Base-by-base conservation (phyloP, 257 asterid genomes). In the Solanum pinnatisectum region DNA sequence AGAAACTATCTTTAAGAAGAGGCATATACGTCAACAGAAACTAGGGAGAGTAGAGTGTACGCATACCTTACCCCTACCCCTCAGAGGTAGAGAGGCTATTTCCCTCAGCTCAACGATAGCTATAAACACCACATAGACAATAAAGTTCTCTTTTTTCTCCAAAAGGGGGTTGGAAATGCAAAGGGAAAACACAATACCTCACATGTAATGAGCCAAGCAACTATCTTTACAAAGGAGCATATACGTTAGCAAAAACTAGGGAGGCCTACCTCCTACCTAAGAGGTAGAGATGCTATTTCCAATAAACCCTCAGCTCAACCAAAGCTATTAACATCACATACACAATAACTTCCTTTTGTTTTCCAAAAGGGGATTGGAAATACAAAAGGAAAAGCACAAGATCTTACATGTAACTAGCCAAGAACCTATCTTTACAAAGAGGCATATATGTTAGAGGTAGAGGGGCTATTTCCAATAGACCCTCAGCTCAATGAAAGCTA, bases 161-260 rank as follows among this genome's bases (percentile, higher is more conserved):
- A 30, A 30, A 30, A 11, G 18, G 30, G 65, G 40, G 2, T 81
- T 4, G 42, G 30, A 46, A 39, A 81, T 16, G 20, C 40, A 16
- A 42, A 46, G 16, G 6, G 23, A 49, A 82, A 49, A 52, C 39
- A 49, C 86, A 49, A 82, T 16, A 88, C 1, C 98, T 70, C 96
- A 95, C 98, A 97, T 86, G 94, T 94, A 96, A 86, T 91, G 90
- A 85, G 96, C 87, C 87, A 96, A 88, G 94, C 99, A 97, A 86
- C 91, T 89, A 32, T 91, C 89, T 81, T 90, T 84, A 25, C 89
- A 65, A 32, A 90, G 91, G 60, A 94, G 92, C 88, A 92, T 74
- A 91, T 93, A 94, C 40, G 89, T 91, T 74, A 97, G 77, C 59
- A 94, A 87, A 88, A 94, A 95, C 85, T 91, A 6, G 23, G 37